These are phyloP conservation scores for Pulveroboletus sp. DNA, from an alignment of 768 basidiomycete genomes.

Conservation along the genomic window DNA sequence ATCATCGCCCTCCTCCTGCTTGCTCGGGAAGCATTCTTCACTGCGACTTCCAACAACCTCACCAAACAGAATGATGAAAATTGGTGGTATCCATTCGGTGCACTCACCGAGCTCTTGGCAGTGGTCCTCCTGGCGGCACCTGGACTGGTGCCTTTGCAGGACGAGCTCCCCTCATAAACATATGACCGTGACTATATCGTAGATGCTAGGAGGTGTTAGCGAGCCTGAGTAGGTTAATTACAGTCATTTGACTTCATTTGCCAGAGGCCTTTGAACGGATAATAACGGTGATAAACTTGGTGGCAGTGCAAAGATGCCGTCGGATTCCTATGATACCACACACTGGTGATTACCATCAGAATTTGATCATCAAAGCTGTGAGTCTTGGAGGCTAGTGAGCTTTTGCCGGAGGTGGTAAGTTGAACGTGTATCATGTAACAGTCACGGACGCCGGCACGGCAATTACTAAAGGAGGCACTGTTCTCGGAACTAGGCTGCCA, in stretches of 20 bases:
- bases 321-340: not conserved
- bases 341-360: not conserved
- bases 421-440: not conserved
- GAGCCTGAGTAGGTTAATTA: not conserved
- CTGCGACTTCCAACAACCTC: slow-evolving; percentile 17
- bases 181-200: no score
- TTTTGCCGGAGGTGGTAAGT: no score
- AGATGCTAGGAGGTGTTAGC: no score
- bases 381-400: no score
- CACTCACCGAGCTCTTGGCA: slow-evolving; percentile 30
- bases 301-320: no score
- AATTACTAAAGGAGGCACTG: not conserved
- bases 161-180: slow-evolving; percentile 22
- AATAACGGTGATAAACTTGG: no score
- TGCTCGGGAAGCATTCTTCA: slow-evolving; percentile 30
- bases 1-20: slow-evolving; percentile 26
- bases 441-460: no score
- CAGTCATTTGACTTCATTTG: not conserved
- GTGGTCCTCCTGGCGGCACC: slow-evolving; percentile 30
- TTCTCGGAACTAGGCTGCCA: not conserved
- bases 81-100: slow-evolving; percentile 34
- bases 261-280: not conserved
- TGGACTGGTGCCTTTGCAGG: slow-evolving; percentile 32
- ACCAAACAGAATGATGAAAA: slow-evolving; percentile 27
- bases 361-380: not conserved